Conservation (phyloP, 306 rosid species). For the Acacia melanoxylon region DNA sequence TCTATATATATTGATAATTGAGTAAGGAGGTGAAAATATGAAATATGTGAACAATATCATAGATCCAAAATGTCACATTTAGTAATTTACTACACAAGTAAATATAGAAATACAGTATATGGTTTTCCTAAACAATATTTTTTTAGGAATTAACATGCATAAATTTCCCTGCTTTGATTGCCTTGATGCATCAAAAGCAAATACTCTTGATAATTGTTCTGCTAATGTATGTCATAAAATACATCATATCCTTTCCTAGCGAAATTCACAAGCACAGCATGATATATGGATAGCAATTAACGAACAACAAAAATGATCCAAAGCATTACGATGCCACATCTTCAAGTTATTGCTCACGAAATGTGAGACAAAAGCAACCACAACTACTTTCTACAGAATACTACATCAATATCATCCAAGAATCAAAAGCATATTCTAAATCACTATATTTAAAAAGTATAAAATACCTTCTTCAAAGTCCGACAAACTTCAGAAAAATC, state of each 20-base stretch:
- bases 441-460: constrained; percentile 3
- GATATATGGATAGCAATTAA: background rate
- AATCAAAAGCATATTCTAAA: background rate
- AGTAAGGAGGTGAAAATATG: background rate
- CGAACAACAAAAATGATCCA: background rate
- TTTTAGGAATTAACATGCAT: background rate
- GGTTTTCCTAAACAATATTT: background rate
- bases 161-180: background rate
- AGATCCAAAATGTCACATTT: background rate
- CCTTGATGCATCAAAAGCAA: background rate
- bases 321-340: background rate
- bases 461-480: constrained; percentile 81
- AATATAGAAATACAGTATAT: background rate
- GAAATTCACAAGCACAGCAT: background rate
- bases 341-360: background rate
- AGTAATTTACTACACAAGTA: background rate
- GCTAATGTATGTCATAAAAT: background rate
- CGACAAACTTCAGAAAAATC: constrained; percentile 97
- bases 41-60: background rate
- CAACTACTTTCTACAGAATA: background rate
- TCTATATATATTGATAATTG: background rate
- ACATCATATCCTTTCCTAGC: background rate
- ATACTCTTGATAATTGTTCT: background rate
- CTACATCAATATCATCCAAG: background rate
- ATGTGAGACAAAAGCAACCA: background rate